These are phyloP conservation scores for Sclerospora graminicola DNA, from an alignment of 352 stramenopile species.

Conservation along the genomic window DNA sequence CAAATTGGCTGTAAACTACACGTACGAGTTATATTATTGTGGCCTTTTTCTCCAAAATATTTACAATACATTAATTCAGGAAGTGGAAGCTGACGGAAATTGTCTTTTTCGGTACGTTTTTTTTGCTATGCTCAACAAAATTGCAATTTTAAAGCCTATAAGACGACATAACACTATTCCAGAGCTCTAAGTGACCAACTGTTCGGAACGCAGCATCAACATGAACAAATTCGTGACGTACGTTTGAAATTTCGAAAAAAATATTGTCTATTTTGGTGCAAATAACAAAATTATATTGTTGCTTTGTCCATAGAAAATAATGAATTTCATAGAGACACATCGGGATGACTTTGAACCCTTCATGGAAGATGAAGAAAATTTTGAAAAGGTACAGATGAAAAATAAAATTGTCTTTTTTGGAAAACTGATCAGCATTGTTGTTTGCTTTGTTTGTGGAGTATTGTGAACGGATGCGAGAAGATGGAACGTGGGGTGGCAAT, in stretches of 20 bases:
- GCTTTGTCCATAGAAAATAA: conserved; percentile 39
- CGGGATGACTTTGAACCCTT: conserved; percentile 75
- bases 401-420: not conserved
- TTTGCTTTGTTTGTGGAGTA: conserved; percentile 28
- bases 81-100: conserved; percentile 74
- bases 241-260: not conserved
- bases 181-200: conserved; percentile 67
- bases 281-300: no score
- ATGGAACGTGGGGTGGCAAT: conserved; percentile 78
- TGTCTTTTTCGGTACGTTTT: conserved; percentile 63
- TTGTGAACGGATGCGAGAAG: conserved; percentile 62
- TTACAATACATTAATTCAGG: conserved; percentile 15
- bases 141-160: conserved; percentile 1
- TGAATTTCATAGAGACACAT: conserved; percentile 63
- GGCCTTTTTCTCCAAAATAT: not conserved
- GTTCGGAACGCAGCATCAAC: conserved; percentile 57
- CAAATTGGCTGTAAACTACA: conserved; percentile 59
- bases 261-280: not conserved
- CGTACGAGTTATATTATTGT: conserved; percentile 2
- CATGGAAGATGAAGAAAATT: conserved; percentile 83
- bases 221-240: conserved; percentile 58
- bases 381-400: conserved; percentile 43
- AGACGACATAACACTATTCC: no score
- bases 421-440: not conserved
- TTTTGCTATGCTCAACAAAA: not conserved